Evolutionary conservation across 1,284 basidiomycete species (phyloP).

Genomic region (Heterobasidion irregulare): DNA sequence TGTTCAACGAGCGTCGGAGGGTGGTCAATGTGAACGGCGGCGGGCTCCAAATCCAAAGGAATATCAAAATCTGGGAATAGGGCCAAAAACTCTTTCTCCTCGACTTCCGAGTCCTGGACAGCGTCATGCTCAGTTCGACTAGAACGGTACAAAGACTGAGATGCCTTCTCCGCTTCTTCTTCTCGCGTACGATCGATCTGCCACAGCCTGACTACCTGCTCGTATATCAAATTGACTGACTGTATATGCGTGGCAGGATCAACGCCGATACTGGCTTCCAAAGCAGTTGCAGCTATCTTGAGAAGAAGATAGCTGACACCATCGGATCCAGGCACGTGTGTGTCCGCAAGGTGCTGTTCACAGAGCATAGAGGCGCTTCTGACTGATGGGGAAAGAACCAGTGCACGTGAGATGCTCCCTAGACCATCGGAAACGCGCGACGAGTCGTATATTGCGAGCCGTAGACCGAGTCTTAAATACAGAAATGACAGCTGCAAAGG

Average conservation of each 20-base stretch:
- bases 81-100: conserved; percentile 75
- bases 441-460: conserved; percentile 29
- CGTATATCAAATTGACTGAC: conserved; percentile 48
- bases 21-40: background rate
- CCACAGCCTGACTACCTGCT: conserved; percentile 78
- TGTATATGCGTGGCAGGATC: conserved; percentile 20
- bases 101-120: conserved; percentile 64
- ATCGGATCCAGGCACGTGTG: background rate
- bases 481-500: conserved; percentile 62
- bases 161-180: conserved; percentile 55
- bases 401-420: conserved; percentile 18
- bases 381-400: conserved; percentile 52
- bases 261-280: conserved; percentile 31
- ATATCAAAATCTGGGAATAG: conserved; percentile 84
- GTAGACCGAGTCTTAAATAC: conserved; percentile 71
- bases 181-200: conserved; percentile 70
- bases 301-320: conserved; percentile 35
- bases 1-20: conserved; percentile 4
- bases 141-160: conserved; percentile 75
- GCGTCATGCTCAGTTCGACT: conserved; percentile 52
- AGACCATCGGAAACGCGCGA: conserved; percentile 19
- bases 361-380: conserved; percentile 30
- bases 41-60: conserved; percentile 24
- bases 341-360: conserved; percentile 2
- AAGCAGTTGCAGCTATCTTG: conserved; percentile 39